Evolutionary conservation across 495 filamentous ascomycete species (phyloP).

Genomic region (Tuber calosporum): DNA sequence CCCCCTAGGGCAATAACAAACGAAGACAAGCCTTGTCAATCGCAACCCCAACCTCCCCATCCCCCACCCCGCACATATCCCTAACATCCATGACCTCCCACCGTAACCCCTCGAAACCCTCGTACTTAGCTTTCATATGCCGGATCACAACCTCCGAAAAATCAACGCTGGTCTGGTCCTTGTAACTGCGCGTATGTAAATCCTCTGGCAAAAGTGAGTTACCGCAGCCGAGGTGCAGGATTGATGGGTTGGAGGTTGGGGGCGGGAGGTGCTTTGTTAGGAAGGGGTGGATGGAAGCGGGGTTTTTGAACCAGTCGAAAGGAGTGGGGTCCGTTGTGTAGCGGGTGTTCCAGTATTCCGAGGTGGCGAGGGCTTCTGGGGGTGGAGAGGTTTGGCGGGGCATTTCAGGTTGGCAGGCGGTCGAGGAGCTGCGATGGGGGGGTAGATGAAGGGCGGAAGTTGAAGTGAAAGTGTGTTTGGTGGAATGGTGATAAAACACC

Average conservation of each 20-base stretch:
- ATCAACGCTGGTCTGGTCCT: conserved; percentile 52
- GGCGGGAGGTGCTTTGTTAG: conserved; percentile 45
- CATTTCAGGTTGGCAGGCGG: background rate
- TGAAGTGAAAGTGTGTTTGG: background rate
- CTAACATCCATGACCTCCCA: conserved; percentile 53
- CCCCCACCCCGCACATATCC: conserved; percentile 44
- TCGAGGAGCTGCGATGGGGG: background rate
- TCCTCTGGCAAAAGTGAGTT: conserved; percentile 53
- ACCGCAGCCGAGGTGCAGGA: conserved; percentile 56
- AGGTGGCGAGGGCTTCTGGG: conserved; percentile 42
- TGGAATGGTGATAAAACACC: background rate
- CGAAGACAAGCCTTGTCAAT: conserved; percentile 51
- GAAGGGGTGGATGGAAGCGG: conserved; percentile 48
- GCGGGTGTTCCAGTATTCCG: conserved; percentile 51
- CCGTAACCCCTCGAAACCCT: conserved; percentile 25
- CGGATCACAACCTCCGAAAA: conserved; percentile 52
- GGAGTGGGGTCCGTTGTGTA: conserved; percentile 43
- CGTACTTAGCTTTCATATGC: conserved; percentile 47
- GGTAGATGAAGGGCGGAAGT: background rate
- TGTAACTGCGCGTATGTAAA: conserved; percentile 48
- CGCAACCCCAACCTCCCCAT: conserved; percentile 49
- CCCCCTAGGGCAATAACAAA: too few relatives aligned
- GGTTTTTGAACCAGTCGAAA: conserved; percentile 52
- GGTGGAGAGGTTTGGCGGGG: background rate
- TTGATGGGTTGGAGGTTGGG: conserved; percentile 39